Evolutionary conservation across 495 filamentous ascomycete genomes (phyloP).

Genomic region (Xylaria cubensis): DNA sequence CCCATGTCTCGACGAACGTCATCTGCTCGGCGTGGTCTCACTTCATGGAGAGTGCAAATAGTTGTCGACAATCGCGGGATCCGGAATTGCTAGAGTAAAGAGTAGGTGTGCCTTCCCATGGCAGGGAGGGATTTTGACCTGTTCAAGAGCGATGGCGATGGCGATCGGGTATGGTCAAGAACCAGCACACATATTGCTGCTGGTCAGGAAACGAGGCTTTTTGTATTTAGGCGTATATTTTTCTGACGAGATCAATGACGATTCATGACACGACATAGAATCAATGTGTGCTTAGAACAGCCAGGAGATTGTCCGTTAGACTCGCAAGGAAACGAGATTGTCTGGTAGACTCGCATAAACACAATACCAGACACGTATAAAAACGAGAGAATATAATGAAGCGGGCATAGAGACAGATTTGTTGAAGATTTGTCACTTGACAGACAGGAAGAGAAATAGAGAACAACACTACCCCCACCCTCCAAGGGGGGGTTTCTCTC

Average conservation of each 20-base stretch:
- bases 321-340: not conserved
- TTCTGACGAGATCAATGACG: conserved; percentile 45
- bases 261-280: conserved; percentile 31
- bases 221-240: conserved; percentile 41
- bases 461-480: not conserved
- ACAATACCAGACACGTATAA: too few relatives aligned
- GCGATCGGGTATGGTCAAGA: conserved; percentile 34
- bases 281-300: conserved; percentile 1
- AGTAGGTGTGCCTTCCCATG: conserved; percentile 33
- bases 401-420: not conserved
- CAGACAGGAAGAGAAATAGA: not conserved
- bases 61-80: conserved; percentile 36
- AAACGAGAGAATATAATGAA: not conserved
- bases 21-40: conserved; percentile 34
- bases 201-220: conserved; percentile 36
- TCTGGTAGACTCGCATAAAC: not conserved
- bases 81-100: conserved; percentile 35
- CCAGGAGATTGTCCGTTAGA: not conserved
- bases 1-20: conserved; percentile 32
- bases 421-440: conserved; percentile 16
- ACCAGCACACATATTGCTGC: conserved; percentile 29
- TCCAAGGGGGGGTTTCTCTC: not conserved
- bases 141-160: not conserved
- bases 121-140: conserved; percentile 28
- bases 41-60: conserved; percentile 35